phyloP scores from a whole-genome alignment of 1,139 yeast species.

The Magnusiomyces clavatus region DNA sequence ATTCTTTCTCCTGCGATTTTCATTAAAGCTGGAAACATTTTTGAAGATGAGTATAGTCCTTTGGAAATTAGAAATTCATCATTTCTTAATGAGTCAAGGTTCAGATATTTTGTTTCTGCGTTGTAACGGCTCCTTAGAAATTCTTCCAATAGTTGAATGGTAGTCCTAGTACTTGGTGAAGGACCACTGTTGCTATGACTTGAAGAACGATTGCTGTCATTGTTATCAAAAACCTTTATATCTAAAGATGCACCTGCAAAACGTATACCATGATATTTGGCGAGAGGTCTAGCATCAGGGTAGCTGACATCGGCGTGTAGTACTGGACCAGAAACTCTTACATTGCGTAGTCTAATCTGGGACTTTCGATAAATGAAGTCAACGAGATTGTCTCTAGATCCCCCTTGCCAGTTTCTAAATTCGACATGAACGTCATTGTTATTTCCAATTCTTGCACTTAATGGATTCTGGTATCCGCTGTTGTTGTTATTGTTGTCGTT shows the following conservation, averaged over 20 bases:
- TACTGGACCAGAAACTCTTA: slow-evolving; percentile 37
- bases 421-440: slow-evolving; percentile 40
- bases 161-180: slow-evolving; percentile 13
- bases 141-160: slow-evolving; percentile 54
- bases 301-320: slow-evolving; percentile 52
- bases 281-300: slow-evolving; percentile 51
- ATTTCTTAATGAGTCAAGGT: slow-evolving; percentile 56
- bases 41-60: slow-evolving; percentile 66
- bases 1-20: slow-evolving; percentile 57
- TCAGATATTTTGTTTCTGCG: slow-evolving; percentile 55
- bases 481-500: not conserved
- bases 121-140: slow-evolving; percentile 65
- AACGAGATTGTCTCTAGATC: slow-evolving; percentile 54
- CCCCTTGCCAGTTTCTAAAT: slow-evolving; percentile 73
- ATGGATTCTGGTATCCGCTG: slow-evolving; percentile 2
- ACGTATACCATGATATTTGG: slow-evolving; percentile 63
- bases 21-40: slow-evolving; percentile 88
- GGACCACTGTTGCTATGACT: not conserved
- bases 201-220: not conserved
- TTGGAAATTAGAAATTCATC: slow-evolving; percentile 54
- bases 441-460: slow-evolving; percentile 20
- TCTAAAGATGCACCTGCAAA: slow-evolving; percentile 70
- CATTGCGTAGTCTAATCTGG: slow-evolving; percentile 46
- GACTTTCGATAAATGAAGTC: slow-evolving; percentile 65
- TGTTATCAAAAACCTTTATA: slow-evolving; percentile 38